Percentiles rank a stretch among this genome's conserved stretches.
Conservation (phyloP, 1,284 basidiomycete species). For the Microbotryomycetes sp. region DNA sequence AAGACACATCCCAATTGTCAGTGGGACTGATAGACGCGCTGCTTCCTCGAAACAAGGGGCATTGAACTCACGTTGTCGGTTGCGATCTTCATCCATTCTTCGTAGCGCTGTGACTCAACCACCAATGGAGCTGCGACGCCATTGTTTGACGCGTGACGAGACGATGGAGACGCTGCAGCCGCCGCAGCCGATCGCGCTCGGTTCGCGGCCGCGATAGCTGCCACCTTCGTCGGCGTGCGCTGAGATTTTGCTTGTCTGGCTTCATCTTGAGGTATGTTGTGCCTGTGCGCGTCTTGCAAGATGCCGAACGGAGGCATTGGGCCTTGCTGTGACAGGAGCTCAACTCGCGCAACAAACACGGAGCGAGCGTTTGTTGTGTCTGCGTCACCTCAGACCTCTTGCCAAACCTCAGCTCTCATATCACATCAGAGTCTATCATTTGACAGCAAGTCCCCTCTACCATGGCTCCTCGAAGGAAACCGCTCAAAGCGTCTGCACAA, state of each 20-base stretch:
- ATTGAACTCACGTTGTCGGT: constrained; percentile 79
- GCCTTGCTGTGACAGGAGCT: no score
- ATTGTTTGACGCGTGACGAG: neutral
- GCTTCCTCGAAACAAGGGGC: neutral
- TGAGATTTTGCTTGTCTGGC: neutral
- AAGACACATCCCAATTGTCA: neutral
- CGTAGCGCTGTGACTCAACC: constrained; percentile 43
- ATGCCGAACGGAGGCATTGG: no score
- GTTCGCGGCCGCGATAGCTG: constrained; percentile 23
- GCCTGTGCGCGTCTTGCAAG: neutral
- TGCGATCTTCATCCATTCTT: constrained; percentile 99
- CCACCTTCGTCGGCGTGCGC: constrained; percentile 9
- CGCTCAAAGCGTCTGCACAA: no score
- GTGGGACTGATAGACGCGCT: neutral
- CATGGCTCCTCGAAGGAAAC: no score
- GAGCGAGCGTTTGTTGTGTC: no score
- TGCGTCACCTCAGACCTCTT: no score
- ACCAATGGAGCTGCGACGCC: constrained; percentile 14
- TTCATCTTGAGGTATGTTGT: constrained; percentile 3
- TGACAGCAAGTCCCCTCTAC: no score
- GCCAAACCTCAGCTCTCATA: no score
- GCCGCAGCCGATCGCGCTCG: neutral
- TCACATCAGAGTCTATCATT: no score
- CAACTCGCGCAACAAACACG: no score
- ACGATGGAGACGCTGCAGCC: neutral